These are phyloP conservation scores for Neurospora sp. DNA, from an alignment of 495 filamentous ascomycete genomes.

Conservation along the genomic window DNA sequence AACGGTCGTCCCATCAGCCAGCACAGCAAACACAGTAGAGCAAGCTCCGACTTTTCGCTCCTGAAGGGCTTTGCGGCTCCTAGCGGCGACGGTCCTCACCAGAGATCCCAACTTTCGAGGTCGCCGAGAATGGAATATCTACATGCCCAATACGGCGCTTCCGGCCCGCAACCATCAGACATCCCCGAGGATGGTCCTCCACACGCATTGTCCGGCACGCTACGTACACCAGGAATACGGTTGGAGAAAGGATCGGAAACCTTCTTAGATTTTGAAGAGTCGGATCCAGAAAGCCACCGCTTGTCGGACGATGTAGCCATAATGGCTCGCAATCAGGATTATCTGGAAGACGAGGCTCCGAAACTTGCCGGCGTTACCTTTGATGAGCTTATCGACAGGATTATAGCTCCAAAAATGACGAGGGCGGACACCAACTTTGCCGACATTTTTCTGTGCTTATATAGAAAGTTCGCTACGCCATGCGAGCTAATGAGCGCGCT, in stretches of 20 bases:
- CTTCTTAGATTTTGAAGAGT: slow-evolving; percentile 52
- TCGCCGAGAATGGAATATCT: slow-evolving; percentile 24
- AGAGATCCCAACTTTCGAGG: slow-evolving; percentile 17
- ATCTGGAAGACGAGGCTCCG: slow-evolving; percentile 33
- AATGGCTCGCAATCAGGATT: slow-evolving; percentile 45
- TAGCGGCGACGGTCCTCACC: slow-evolving; percentile 22
- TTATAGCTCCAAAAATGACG: slow-evolving; percentile 71
- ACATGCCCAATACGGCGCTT: slow-evolving; percentile 4
- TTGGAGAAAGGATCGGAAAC: slow-evolving; percentile 37
- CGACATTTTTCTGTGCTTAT: slow-evolving; percentile 83
- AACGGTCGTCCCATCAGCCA: slow-evolving; percentile 41
- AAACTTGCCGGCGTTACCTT: slow-evolving; percentile 60
- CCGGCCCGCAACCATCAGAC: slow-evolving; percentile 12
- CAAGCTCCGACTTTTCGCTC: slow-evolving; percentile 54
- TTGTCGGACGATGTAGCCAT: slow-evolving; percentile 54
- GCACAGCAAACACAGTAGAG: slow-evolving; percentile 49
- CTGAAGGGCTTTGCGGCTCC: slow-evolving; percentile 30
- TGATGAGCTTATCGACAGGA: slow-evolving; percentile 80
- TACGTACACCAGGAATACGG: slow-evolving; percentile 35
- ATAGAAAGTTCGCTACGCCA: slow-evolving; percentile 86
- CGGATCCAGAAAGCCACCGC: slow-evolving; percentile 42
- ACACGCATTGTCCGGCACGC: slow-evolving; percentile 31
- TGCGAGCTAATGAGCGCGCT: slow-evolving; percentile 63
- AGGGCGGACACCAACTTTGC: slow-evolving; percentile 79
- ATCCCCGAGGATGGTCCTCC: slow-evolving; percentile 24